Conservation (phyloP, 2,329 filamentous ascomycete genomes). For the Monilinia aucupariae region DNA sequence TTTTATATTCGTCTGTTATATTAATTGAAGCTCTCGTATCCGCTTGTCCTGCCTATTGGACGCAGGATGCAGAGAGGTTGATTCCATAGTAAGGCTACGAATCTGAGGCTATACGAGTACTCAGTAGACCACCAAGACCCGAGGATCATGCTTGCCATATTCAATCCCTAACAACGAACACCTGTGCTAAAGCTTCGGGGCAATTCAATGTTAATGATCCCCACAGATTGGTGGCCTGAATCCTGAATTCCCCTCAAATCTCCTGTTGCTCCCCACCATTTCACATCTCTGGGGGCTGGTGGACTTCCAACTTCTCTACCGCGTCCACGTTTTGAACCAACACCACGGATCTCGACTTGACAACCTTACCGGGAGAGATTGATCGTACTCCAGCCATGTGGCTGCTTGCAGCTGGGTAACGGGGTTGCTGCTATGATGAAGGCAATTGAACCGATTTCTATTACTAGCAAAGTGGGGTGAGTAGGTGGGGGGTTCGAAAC, state of each 20-base stretch:
- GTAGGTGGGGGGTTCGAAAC: neutral
- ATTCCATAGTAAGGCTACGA: too few species aligned
- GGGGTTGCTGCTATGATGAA: neutral
- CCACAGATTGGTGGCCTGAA: conserved; percentile 2
- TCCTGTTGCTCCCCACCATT: conserved; percentile 1
- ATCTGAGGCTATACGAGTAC: too few species aligned
- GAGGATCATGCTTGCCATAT: too few species aligned
- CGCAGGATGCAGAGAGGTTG: too few species aligned
- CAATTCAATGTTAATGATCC: neutral
- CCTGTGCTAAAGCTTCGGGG: neutral
- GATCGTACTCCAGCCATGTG: neutral
- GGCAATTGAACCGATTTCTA: neutral
- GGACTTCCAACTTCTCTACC: neutral
- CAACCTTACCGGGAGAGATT: too few species aligned
- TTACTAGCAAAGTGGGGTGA: neutral
- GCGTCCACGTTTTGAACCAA: neutral
- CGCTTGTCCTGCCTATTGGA: too few species aligned
- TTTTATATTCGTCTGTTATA: too few species aligned
- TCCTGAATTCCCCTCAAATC: conserved; percentile 1
- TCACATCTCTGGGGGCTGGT: neutral
- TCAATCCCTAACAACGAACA: too few species aligned
- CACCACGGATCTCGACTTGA: neutral
- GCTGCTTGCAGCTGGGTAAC: neutral
- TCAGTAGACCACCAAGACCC: too few species aligned
- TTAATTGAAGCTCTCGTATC: too few species aligned